phyloP scores from a whole-genome alignment of 2,329 filamentous ascomycete species.

The Talaromyces amestolkiae region DNA sequence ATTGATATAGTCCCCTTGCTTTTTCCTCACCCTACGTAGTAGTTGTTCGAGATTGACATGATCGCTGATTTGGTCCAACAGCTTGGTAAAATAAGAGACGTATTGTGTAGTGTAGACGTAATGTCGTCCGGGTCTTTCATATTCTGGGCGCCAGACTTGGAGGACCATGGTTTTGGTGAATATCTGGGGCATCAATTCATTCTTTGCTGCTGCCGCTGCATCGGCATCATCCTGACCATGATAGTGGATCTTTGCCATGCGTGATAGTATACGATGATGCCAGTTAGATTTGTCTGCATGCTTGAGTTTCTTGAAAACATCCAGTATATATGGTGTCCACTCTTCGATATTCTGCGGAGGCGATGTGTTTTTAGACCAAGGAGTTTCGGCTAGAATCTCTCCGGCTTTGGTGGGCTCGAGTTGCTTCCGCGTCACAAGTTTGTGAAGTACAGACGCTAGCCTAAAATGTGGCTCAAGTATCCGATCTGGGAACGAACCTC shows the following conservation, averaged over 20 bases:
- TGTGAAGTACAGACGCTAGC: constrained; percentile 76
- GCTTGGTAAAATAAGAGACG: constrained; percentile 72
- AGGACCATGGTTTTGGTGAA: constrained; percentile 94
- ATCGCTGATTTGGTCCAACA: constrained; percentile 73
- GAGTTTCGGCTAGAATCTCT: constrained; percentile 52
- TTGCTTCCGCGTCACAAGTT: constrained; percentile 58
- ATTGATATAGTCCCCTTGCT: constrained; percentile 70
- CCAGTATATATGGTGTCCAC: constrained; percentile 62
- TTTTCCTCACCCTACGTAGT: constrained; percentile 75
- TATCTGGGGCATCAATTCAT: constrained; percentile 76
- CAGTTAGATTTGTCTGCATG: constrained; percentile 86
- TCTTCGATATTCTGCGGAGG: constrained; percentile 50
- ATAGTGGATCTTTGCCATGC: constrained; percentile 65
- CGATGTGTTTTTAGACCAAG: constrained; percentile 54
- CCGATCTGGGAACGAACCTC: constrained; percentile 58
- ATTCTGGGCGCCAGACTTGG: constrained; percentile 92
- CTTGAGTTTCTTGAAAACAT: constrained; percentile 56
- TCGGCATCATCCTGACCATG: constrained; percentile 52
- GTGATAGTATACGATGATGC: constrained; percentile 87
- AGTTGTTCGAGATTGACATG: constrained; percentile 73
- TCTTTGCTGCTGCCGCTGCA: constrained; percentile 63
- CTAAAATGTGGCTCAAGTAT: constrained; percentile 93
- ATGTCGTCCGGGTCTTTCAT: constrained; percentile 78
- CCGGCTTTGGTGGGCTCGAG: constrained; percentile 46
- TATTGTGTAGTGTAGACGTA: constrained; percentile 91